Base-by-base conservation (phyloP, 495 filamentous ascomycete species). In the Annulohypoxylon nitens region DNA sequence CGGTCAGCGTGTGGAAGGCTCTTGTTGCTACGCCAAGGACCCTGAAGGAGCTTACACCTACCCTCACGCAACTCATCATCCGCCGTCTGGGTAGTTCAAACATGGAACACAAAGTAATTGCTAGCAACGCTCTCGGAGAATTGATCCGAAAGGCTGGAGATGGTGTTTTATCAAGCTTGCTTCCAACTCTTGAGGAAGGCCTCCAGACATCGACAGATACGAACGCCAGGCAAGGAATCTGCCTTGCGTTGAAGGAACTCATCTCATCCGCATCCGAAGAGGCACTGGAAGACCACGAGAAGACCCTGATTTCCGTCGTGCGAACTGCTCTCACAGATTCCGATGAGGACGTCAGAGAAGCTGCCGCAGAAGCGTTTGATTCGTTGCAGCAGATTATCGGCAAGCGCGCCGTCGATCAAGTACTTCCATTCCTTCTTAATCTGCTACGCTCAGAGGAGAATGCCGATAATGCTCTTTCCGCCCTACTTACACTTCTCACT, bases 21-120 rank as follows among this genome's bases (percentile, higher is more conserved):
- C 85, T 99, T 72, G 96, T 99, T 26, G 93, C 96, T 70, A 95
- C 93, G 47, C 96, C 96, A 18, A 90, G 90, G 65, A 97, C 92
- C 20, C 89, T 99, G 71, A 97, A 97, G 80, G 96, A 99, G 75
- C 89, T 99, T 74, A 90, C 97, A 39, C 95, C 96, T 30, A 97
- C 94, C 6, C 88, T 99, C 45, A 97, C 93, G 5, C 94, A 97
- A 80, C 88, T 98, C 71, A 90, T 99, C 70, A 98, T 98, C 80
- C 90, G 94, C 61, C 92, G 96, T 39, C 90, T 99, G 41, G 96
- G 93, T 61, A 98, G 93, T 72, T 92, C 94, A 3, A 98, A 97
- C 76, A 93, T 97, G 91, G 96, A 99, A 80, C 96, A 98, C 80
- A 98, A 97, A 82, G 91, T 97, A 67, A 99, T 99, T 83, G 97